Evolutionary conservation across 495 filamentous ascomycete species (phyloP), one percentile per base, ranked within the genome.

Genomic region (Trypethelium eluteriae): DNA sequence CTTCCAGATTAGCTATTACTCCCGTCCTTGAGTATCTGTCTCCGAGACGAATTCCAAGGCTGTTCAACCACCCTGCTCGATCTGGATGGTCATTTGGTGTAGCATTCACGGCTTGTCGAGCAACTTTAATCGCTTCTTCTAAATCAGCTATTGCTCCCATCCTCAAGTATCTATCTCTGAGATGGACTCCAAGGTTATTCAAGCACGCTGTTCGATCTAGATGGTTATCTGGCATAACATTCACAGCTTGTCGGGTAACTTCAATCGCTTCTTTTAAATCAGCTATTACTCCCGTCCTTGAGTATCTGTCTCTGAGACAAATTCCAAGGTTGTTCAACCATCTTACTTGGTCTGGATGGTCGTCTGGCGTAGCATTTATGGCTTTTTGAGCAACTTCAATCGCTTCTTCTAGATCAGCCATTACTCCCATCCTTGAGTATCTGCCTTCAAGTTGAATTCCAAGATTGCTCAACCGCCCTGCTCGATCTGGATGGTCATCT

Each of bases 81-180:
- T 46, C 41, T 6, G 41, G 41, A 14, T 46, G 41, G 41, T 46
- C 41, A 6, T 66, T 14, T 41, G 64, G 64, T 38, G 64, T 66
- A 41, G 6, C 32, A 18, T 66, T 9, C 2, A 66, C 49, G 3
- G 64, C 53, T 2, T 38, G 41, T 14, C 39, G 18, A 38, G 18
- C 35, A 36, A 63, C 9, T n/a, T 62, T 12, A 39, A 66, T 38
- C 2, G 64, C 64, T 4, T 41, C 5, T 4, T 66, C 61, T 11
- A 66, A 34, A 66, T 66, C 53, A 4, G 59, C 47, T 25, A 66
- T 36, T 18, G 50, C 38, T 10, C 64, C 64, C 41, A 6, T 46
- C 14, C 41, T 46, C 5, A 46, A 14, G 14, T 46, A 46, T 46
- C 14, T 46, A 14, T 46, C 5, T 5, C 6, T 14, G 14, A 46